phyloP scores from a whole-genome alignment of 2,329 filamentous ascomycete species.

The Fusarium marasasianum region DNA sequence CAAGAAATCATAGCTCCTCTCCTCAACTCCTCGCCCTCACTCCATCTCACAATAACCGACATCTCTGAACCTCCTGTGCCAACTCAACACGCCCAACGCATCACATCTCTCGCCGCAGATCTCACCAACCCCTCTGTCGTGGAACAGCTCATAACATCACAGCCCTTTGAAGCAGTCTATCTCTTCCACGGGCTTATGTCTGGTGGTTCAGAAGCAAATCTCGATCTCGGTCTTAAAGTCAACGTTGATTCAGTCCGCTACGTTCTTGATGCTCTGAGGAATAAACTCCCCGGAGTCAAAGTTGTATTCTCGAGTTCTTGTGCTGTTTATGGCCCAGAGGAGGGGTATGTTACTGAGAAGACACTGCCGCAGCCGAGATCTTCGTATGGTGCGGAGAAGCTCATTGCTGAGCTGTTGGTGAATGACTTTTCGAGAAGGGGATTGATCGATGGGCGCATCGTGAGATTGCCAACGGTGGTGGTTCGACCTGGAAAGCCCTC shows the following conservation, averaged over 20 bases:
- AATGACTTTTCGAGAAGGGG: constrained; percentile 56
- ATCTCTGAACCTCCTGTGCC: constrained; percentile 63
- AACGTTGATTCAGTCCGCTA: constrained; percentile 66
- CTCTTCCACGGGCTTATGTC: constrained; percentile 74
- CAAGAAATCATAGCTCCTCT: constrained; percentile 67
- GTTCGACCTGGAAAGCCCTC: constrained; percentile 69
- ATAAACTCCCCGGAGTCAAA: constrained; percentile 56
- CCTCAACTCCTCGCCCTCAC: constrained; percentile 50
- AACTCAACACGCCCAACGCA: constrained; percentile 43
- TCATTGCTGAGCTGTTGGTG: constrained; percentile 63
- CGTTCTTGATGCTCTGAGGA: constrained; percentile 62
- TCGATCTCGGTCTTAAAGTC: constrained; percentile 63
- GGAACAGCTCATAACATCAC: constrained; percentile 42
- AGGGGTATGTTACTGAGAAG: constrained; percentile 29
- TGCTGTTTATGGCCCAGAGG: constrained; percentile 63
- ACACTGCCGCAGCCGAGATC: constrained; percentile 58
- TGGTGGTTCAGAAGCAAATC: constrained; percentile 66
- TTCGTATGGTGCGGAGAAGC: constrained; percentile 70
- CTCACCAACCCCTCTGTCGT: constrained; percentile 35
- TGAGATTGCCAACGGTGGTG: constrained; percentile 68
- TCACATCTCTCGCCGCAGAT: constrained; percentile 41
- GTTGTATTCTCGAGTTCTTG: constrained; percentile 68
- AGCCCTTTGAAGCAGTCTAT: constrained; percentile 58
- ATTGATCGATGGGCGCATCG: constrained; percentile 64
- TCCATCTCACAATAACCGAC: constrained; percentile 65